Evolutionary conservation across 1,139 yeast genomes (phyloP).

Genomic region (Candida mesenterica): DNA sequence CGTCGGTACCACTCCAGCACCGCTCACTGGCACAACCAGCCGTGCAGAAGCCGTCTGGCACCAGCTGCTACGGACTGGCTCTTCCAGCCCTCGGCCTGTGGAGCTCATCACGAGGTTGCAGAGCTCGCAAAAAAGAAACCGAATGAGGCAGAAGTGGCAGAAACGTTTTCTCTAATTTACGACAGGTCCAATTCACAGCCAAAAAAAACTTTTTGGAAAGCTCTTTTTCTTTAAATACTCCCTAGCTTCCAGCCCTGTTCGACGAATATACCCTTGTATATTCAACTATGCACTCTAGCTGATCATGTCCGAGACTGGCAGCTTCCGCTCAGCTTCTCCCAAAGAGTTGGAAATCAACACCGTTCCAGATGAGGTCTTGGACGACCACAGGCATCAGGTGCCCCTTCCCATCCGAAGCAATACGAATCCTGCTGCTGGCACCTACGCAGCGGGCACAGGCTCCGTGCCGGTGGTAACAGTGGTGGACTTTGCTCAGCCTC

Average conservation of each 20-base stretch:
- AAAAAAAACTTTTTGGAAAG: not conserved
- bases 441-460: too few relatives aligned
- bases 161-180: too few relatives aligned
- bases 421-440: not conserved
- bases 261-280: not conserved
- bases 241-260: not conserved
- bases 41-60: too few relatives aligned
- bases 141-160: too few relatives aligned
- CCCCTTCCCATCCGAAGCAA: slow-evolving; percentile 36
- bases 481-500: not conserved
- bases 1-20: too few relatives aligned
- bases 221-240: not conserved
- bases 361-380: slow-evolving; percentile 47
- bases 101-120: too few relatives aligned
- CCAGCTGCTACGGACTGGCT: too few relatives aligned
- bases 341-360: slow-evolving; percentile 22
- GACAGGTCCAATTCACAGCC: too few relatives aligned
- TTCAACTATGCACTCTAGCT: slow-evolving; percentile 6
- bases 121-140: too few relatives aligned
- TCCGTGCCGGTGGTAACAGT: too few relatives aligned
- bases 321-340: slow-evolving; percentile 38
- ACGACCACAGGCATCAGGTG: slow-evolving; percentile 58
- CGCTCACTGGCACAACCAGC: too few relatives aligned
- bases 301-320: slow-evolving; percentile 48
- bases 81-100: too few relatives aligned